A percentile compares a stretch with the other conserved stretches of the same genome.
phyloP scores from a whole-genome alignment of 1,139 yeast genomes.

The Sugiyamaella japonica region DNA sequence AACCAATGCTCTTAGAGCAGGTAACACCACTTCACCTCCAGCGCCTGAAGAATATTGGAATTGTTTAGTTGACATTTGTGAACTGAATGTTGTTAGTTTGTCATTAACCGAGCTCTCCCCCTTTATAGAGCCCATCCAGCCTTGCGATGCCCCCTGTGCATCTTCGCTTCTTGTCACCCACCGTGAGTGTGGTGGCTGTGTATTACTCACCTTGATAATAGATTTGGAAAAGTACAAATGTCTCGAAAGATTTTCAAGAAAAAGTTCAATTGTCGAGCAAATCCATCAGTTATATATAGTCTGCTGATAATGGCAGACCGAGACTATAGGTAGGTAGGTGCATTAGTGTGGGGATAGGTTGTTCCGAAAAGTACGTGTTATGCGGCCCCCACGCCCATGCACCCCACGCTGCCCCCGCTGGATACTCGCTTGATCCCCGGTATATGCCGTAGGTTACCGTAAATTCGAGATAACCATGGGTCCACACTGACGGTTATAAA shows the following conservation, averaged over 20 bases:
- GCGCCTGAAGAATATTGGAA: conserved; percentile 38
- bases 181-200: too few species aligned
- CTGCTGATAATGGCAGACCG: neutral
- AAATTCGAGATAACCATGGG: neutral
- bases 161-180: neutral
- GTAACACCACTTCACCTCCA: conserved; percentile 56
- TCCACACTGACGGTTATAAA: neutral
- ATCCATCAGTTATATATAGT: neutral
- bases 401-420: neutral
- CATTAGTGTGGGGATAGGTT: neutral
- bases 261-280: neutral
- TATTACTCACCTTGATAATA: too few species aligned
- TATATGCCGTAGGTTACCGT: neutral
- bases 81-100: neutral
- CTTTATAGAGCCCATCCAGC: neutral
- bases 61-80: conserved; percentile 28
- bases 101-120: neutral
- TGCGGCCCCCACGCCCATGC: neutral
- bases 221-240: neutral
- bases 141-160: neutral
- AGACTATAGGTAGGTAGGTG: neutral
- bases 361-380: neutral
- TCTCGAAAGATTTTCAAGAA: neutral
- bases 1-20: conserved; percentile 66
- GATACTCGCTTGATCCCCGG: neutral